Base-by-base conservation (phyloP, 2,329 filamentous ascomycete genomes). In the Alternaria infectoria region DNA sequence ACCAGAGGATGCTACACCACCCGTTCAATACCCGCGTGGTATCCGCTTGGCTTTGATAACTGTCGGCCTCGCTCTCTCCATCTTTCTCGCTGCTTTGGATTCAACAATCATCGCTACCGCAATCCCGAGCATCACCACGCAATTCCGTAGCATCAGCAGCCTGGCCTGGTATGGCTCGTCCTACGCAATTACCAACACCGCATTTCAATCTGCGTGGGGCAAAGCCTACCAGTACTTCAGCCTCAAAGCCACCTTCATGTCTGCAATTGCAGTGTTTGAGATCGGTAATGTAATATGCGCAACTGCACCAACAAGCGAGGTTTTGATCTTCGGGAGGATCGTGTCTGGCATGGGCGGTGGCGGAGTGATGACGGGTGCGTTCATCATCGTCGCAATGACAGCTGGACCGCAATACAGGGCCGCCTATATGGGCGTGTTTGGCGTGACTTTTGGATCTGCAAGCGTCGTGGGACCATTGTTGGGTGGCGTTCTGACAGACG, bases 281-380 rank as follows among this genome's bases (percentile, higher is more conserved):
- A 17, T 87, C 6, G 87, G 87, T 2, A 87, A 86, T 1, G 67
- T 85, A 6, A 73, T 89, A n/a, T 88, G 86, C 67, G 87, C 72
- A 1, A 55, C 65, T 0, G 71, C 77, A 6, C 61, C 61, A 11
- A 74, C 66, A 0, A 77, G 73, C 25, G 59, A 67, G 21, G 61
- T 72, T 1, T 69, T 83, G 47, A 83, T 83, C 50, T 67, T 82
- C 15, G 82, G 82, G 7, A 62, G 82, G 43, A 77, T 81, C 0
- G 77, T 84, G 26, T 75, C 79, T 19, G 82, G 82, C 5, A 63
- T 77, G 13, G 81, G 82, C 11, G 77, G 77, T 25, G 81, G 79
- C 12, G 82, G 82, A 2, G 74, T 83, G 11, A 76, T 74, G 63
- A 73, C 77, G 2, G 78, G 79, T 12, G 66, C 69, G 0, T 80